These are phyloP conservation scores for Cercospora berteroae DNA, from an alignment of 2,329 filamentous ascomycete genomes.

Conservation along the genomic window DNA sequence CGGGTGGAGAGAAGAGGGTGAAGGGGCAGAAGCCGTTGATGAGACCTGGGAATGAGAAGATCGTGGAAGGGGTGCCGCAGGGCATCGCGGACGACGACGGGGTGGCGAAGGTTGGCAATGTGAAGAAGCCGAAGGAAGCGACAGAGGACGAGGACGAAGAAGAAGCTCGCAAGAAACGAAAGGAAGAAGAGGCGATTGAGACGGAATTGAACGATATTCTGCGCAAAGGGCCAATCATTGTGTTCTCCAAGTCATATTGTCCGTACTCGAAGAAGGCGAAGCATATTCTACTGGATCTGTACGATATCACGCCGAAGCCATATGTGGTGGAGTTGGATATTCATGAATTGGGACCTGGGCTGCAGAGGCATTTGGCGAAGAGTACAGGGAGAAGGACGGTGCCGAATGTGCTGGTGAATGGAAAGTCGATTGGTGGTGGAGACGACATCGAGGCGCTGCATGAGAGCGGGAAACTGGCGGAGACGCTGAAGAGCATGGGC, in stretches of 20 bases:
- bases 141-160: slow-evolving; percentile 33
- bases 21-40: slow-evolving; percentile 55
- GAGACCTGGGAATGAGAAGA: slow-evolving; percentile 35
- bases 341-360: slow-evolving; percentile 65
- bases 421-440: slow-evolving; percentile 83
- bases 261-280: slow-evolving; percentile 84
- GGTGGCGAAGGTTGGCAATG: slow-evolving; percentile 48
- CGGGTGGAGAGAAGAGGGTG: slow-evolving; percentile 52
- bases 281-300: slow-evolving; percentile 75
- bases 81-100: slow-evolving; percentile 41
- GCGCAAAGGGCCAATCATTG: slow-evolving; percentile 82
- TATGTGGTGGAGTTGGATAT: slow-evolving; percentile 88
- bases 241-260: slow-evolving; percentile 95
- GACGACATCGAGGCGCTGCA: slow-evolving; percentile 76
- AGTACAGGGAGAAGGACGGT: slow-evolving; percentile 82
- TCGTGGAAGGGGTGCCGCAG: slow-evolving; percentile 34
- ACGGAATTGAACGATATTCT: slow-evolving; percentile 73
- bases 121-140: slow-evolving; percentile 31
- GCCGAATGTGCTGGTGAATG: slow-evolving; percentile 86
- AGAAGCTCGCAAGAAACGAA: slow-evolving; percentile 46
- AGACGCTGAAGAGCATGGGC: slow-evolving; percentile 70
- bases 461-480: slow-evolving; percentile 61
- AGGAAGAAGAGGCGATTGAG: slow-evolving; percentile 64
- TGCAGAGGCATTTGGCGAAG: slow-evolving; percentile 70
- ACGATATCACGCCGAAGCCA: slow-evolving; percentile 76